Percentiles rank a stretch among this genome's conserved stretches.
Evolutionary conservation across 257 asterid species (phyloP).

Genomic region (Parsonsia alboflavescens): DNA sequence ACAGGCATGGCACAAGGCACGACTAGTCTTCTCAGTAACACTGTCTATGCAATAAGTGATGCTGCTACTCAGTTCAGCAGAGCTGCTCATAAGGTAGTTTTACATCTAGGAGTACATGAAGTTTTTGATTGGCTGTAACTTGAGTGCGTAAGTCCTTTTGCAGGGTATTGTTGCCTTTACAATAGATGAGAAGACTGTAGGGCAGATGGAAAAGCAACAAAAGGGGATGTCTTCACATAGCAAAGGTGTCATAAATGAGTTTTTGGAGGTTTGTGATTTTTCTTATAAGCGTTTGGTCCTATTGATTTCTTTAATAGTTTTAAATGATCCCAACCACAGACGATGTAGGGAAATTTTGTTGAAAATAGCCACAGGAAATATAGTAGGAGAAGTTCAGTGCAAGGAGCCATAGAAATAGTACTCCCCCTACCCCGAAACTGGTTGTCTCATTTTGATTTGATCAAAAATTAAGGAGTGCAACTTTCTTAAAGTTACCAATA

Average conservation of each 20-base stretch:
- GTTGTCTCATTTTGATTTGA: too few relatives aligned
- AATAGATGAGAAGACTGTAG: slow-evolving; percentile 64
- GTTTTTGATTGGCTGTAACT: slow-evolving; percentile 14
- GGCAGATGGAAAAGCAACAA: slow-evolving; percentile 63
- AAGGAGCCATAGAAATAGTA: too few relatives aligned
- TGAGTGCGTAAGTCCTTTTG: slow-evolving; percentile 23
- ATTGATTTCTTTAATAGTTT: background rate
- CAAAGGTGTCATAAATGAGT: slow-evolving; percentile 90
- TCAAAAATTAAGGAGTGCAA: too few relatives aligned
- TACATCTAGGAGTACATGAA: slow-evolving; percentile 18
- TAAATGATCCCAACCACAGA: too few relatives aligned
- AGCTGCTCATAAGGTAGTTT: slow-evolving; percentile 88
- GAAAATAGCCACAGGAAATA: too few relatives aligned
- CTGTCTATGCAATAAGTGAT: slow-evolving; percentile 91
- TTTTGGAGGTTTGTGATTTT: slow-evolving; percentile 60
- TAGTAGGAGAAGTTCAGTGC: too few relatives aligned
- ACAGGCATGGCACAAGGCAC: slow-evolving; percentile 98
- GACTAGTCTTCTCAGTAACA: slow-evolving; percentile 87
- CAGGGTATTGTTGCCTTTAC: slow-evolving; percentile 98
- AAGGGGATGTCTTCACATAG: slow-evolving; percentile 71
- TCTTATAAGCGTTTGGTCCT: slow-evolving; percentile 6
- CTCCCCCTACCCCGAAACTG: too few relatives aligned
- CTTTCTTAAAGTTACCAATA: too few relatives aligned
- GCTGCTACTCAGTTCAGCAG: slow-evolving; percentile 96
- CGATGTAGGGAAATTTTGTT: too few relatives aligned